phyloP scores from a whole-genome alignment of 1,284 basidiomycete genomes.

The Leccinum pachyderme region DNA sequence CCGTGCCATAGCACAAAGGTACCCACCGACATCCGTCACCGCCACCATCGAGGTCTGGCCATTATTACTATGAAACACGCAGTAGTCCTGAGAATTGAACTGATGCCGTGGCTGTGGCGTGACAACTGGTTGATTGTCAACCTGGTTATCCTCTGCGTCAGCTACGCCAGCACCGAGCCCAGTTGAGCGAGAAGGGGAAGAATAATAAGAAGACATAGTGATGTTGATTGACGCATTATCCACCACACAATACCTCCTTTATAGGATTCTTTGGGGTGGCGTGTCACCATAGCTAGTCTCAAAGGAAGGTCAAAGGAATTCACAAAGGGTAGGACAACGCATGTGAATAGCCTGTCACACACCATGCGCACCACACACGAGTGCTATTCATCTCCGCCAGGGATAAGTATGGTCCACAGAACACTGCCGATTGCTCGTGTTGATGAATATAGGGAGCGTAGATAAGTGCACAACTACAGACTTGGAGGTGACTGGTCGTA shows the following conservation, averaged over 20 bases:
- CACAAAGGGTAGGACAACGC: slow-evolving; percentile 7
- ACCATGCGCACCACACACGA: slow-evolving; percentile 1
- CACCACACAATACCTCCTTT: slow-evolving; percentile 8
- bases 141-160: neutral
- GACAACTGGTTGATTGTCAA: neutral
- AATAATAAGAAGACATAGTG: slow-evolving; percentile 4
- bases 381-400: slow-evolving; percentile 1
- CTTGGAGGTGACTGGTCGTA: neutral
- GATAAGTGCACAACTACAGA: slow-evolving; percentile 7
- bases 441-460: slow-evolving; percentile 1
- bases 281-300: slow-evolving; percentile 5
- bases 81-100: neutral
- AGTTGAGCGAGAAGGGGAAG: neutral
- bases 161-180: neutral
- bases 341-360: slow-evolving; percentile 11
- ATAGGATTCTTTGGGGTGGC: slow-evolving; percentile 12
- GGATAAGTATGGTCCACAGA: neutral
- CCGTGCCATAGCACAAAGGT: neutral
- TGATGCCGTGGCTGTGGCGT: neutral
- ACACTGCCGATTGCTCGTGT: neutral
- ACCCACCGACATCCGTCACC: slow-evolving; percentile 4
- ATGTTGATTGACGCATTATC: neutral
- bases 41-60: neutral
- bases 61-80: neutral
- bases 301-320: slow-evolving; percentile 4